Evolutionary conservation across 805 yeast genomes (phyloP).

Genomic region (Hanseniaspora nectarophila): DNA sequence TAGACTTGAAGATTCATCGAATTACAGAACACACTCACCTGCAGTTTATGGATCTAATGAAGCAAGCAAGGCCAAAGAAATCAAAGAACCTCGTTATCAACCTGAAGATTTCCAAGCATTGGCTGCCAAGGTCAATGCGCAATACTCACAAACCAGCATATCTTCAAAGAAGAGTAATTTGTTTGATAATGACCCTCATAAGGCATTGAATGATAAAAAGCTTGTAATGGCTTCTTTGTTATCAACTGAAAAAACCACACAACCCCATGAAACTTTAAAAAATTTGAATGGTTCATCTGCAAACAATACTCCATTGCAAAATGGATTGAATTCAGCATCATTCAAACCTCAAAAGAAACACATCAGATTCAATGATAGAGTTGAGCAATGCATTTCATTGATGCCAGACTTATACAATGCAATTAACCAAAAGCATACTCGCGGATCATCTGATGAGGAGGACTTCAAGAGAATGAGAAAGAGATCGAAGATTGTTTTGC

Average conservation of each 20-base stretch:
- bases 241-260: conserved; percentile 5
- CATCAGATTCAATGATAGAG: conserved; percentile 88
- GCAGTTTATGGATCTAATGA: conserved; percentile 12
- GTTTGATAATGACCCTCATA: background rate
- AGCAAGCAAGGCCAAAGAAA: background rate
- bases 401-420: background rate
- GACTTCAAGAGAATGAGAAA: conserved; percentile 19
- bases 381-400: conserved; percentile 58
- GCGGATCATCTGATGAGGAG: conserved; percentile 31
- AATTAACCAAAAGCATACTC: background rate
- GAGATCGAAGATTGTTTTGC: conserved; percentile 14
- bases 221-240: conserved; percentile 6
- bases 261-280: background rate
- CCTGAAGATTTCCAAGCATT: conserved; percentile 28
- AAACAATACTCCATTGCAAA: background rate
- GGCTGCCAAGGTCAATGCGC: conserved; percentile 31
- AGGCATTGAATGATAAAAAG: conserved; percentile 4
- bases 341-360: conserved; percentile 34
- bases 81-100: conserved; percentile 15
- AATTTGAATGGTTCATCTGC: background rate
- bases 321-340: background rate
- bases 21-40: conserved; percentile 22
- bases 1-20: conserved; percentile 22
- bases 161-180: background rate
- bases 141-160: conserved; percentile 19